phyloP scores from a whole-genome alignment of 768 basidiomycete genomes.

The Suillus placidus region DNA sequence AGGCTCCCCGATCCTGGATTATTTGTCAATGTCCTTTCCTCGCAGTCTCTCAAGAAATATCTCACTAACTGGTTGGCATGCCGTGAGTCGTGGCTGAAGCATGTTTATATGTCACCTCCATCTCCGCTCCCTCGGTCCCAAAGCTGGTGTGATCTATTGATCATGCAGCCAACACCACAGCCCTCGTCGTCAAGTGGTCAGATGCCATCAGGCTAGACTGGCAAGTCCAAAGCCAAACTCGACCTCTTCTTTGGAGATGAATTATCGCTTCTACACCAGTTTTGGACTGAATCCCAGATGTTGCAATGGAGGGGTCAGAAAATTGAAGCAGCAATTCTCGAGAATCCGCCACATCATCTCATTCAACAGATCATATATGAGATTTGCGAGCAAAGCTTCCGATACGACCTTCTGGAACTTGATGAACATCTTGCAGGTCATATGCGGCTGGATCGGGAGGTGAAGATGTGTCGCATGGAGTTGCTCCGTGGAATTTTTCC shows the following conservation, averaged over 20 bases:
- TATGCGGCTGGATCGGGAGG: not conserved
- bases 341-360: not conserved
- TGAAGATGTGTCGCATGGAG: not conserved
- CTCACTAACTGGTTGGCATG: not conserved
- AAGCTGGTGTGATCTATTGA: not conserved
- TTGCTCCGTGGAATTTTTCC: not conserved
- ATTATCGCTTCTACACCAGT: not conserved
- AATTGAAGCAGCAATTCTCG: not conserved
- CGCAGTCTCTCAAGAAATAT: not conserved
- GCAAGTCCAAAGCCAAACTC: not conserved
- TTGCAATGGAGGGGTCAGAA: not conserved
- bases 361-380: not conserved
- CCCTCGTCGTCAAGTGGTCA: conserved; percentile 1
- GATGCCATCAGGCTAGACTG: not conserved
- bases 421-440: not conserved
- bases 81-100: not conserved
- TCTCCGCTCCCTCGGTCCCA: not conserved
- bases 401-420: not conserved
- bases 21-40: not conserved
- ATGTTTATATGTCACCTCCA: not conserved
- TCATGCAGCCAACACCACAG: not conserved
- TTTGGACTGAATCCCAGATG: conserved; percentile 1
- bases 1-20: not conserved
- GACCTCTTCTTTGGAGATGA: not conserved
- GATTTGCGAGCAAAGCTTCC: not conserved